Base-by-base conservation (phyloP, 768 basidiomycete genomes). In the Fibroporia radiculosa region DNA sequence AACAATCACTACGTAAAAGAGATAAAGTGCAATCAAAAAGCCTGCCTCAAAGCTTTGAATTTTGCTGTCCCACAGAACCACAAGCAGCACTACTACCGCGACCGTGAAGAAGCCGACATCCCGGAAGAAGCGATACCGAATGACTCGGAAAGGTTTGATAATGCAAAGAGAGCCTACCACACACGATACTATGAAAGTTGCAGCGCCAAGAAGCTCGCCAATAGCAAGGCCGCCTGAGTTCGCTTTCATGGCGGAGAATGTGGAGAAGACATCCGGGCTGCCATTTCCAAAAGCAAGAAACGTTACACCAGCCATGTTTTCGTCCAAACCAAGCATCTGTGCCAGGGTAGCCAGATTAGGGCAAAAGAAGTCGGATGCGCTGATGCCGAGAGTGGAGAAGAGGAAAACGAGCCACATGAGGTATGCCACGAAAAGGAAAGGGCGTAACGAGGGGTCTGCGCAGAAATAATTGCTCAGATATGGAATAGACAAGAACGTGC, bases 81-180 rank as follows among this genome's bases (percentile, higher is more conserved):
- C 58, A 11, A 98, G 71, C 1, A 96, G 70, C n/a, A 87, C 53
- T n/a, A 64, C 43, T 32, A 97, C 80, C 0, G 95, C 85, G 8
- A 77, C 55, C n/a, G 86, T 80, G 66, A 97, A 97, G 72, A 98
- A 98, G 4, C 88, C 83, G 25, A 95, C 87, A 62, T 99, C 96
- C 29, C 96, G 84, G 10, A 97, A 64, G 67, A 98, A 99, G 0
- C 88, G 83, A 14, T 71, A 68, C 0, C 71, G 78, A 26, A 83
- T 70, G 23, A 98, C 92, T 53, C 78, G 76, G 66, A 99, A 99
- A 0, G 95, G 93, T 47, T 85, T 87, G 64, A 98, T 92, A 63
- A 98, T 82, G 54, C 90, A 93, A 84, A 99, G 95, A n/a, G 87
- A 84, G 6, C 96, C 96, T 11, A 91, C 95, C 19, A 99, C 96